A percentile compares a stretch with the other conserved stretches of the same genome.
These are phyloP conservation scores for Aspergillus aculeatus DNA, from an alignment of 2,329 filamentous ascomycete species.

Conservation along the genomic window DNA sequence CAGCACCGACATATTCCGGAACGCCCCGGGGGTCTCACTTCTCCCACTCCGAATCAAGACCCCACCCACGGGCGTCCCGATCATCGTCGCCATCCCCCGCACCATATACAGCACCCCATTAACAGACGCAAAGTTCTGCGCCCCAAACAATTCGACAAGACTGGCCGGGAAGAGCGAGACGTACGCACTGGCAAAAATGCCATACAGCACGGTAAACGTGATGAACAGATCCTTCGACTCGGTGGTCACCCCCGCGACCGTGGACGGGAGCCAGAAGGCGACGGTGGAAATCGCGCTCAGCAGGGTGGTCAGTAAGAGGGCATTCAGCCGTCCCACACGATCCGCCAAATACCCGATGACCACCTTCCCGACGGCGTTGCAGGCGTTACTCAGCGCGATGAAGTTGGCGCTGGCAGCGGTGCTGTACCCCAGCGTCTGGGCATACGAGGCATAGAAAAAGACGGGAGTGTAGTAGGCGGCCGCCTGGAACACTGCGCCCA, in stretches of 20 bases:
- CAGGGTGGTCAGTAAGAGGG: constrained; percentile 33
- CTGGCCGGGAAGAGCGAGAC: constrained; percentile 42
- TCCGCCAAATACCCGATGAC: constrained; percentile 37
- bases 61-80: constrained; percentile 39
- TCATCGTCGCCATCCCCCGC: constrained; percentile 36
- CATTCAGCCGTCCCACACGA: constrained; percentile 29
- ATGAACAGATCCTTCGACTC: constrained; percentile 25
- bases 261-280: constrained; percentile 26
- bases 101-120: constrained; percentile 44
- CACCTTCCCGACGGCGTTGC: constrained; percentile 41
- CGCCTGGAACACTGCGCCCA: constrained; percentile 37
- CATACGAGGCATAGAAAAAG: constrained; percentile 42
- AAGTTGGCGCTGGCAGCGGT: constrained; percentile 38
- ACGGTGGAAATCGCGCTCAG: constrained; percentile 30
- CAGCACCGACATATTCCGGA: not conserved
- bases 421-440: constrained; percentile 39
- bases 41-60: constrained; percentile 25
- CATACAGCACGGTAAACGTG: constrained; percentile 35
- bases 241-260: not conserved
- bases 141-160: constrained; percentile 41
- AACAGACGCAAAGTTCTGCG: constrained; percentile 40
- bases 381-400: constrained; percentile 42
- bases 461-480: constrained; percentile 42
- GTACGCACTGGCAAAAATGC: constrained; percentile 40
- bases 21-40: not conserved